A percentile compares a stretch with the other conserved stretches of the same genome.
Evolutionary conservation across 169 alveolate genomes (phyloP).

Genomic region (Toxoplasma gondii): DNA sequence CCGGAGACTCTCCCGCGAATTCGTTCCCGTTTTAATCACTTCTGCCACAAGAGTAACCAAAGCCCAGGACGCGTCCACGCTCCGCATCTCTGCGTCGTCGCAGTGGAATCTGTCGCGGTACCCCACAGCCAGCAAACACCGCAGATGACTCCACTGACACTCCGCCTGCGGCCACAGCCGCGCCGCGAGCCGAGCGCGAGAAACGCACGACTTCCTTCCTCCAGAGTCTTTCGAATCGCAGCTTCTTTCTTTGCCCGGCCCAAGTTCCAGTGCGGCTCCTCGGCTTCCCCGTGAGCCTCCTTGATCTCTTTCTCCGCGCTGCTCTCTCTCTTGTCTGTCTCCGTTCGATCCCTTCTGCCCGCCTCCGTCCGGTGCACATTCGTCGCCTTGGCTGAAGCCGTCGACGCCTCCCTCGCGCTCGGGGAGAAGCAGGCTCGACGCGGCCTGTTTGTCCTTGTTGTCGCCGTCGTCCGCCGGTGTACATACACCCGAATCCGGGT

Average conservation of each 20-base stretch:
- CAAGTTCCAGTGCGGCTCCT: background rate
- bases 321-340: background rate
- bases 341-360: background rate
- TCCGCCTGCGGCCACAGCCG: slow-evolving; percentile 4
- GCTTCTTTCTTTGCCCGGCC: background rate
- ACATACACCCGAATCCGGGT: background rate
- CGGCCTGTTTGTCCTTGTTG: background rate
- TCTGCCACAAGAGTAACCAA: background rate
- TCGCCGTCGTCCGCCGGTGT: background rate
- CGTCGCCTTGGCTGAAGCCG: no score
- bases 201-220: background rate
- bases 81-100: slow-evolving; percentile 35
- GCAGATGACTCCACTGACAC: background rate
- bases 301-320: background rate
- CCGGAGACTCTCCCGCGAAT: background rate
- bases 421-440: background rate
- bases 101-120: slow-evolving; percentile 17
- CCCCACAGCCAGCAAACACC: background rate
- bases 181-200: background rate
- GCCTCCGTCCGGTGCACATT: background rate
- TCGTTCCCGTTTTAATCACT: slow-evolving; percentile 14
- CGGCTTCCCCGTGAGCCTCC: background rate
- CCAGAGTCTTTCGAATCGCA: background rate
- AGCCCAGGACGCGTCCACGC: slow-evolving; percentile 15
- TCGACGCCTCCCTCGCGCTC: no score